Percentiles rank a stretch among this genome's conserved stretches.
Evolutionary conservation across 1,284 basidiomycete species (phyloP).

Genomic region (Inonotus hispidus): DNA sequence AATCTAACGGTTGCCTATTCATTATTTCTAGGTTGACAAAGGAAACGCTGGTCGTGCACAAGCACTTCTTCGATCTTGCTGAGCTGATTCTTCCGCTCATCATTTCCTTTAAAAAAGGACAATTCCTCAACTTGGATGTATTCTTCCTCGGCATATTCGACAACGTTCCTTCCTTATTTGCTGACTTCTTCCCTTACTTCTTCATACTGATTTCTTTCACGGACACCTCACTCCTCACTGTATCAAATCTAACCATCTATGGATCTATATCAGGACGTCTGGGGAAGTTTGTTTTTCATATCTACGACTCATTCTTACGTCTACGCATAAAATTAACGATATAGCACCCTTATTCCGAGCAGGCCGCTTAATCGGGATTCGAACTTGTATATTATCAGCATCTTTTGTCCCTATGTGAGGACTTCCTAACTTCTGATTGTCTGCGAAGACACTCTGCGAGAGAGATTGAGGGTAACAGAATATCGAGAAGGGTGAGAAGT

Average conservation of each 20-base stretch:
- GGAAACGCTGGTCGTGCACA: slow-evolving; percentile 38
- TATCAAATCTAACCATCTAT: not conserved
- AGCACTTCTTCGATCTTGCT: slow-evolving; percentile 39
- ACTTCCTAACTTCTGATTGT: no score
- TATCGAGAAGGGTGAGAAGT: no score
- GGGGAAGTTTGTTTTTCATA: not conserved
- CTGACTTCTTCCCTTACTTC: not conserved
- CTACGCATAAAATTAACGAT: not conserved
- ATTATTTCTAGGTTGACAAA: slow-evolving; percentile 38
- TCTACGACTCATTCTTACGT: not conserved
- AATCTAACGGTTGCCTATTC: not conserved
- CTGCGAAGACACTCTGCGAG: no score
- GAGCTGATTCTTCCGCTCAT: slow-evolving; percentile 5
- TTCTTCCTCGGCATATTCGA: not conserved
- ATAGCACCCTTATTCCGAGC: not conserved
- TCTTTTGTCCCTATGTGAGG: no score
- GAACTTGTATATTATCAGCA: no score
- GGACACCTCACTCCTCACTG: not conserved
- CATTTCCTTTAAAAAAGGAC: not conserved
- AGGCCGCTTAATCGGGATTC: not conserved
- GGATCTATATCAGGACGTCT: no score
- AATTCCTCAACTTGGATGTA: not conserved
- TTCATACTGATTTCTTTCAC: not conserved
- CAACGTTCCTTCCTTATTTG: not conserved
- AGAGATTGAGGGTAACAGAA: no score